Evolutionary conservation across 176 grass and related monocot genomes (phyloP).

Genomic region (Canna indica): DNA sequence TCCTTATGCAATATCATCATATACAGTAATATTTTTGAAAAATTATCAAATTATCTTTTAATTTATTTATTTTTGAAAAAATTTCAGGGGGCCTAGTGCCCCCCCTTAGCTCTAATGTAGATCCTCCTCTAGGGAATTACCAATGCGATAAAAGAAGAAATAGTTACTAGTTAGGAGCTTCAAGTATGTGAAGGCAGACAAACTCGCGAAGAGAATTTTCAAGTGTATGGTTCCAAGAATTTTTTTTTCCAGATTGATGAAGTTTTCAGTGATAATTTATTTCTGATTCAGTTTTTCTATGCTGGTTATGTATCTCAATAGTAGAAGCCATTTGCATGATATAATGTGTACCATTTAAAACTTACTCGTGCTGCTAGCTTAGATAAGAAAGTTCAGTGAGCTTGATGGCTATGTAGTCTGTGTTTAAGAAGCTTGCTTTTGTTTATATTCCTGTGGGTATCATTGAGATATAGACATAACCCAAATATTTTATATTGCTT

Average conservation of each 20-base stretch:
- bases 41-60: too few species aligned
- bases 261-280: too few species aligned
- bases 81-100: too few species aligned
- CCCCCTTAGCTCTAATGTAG: too few species aligned
- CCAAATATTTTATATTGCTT: not conserved
- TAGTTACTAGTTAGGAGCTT: not conserved
- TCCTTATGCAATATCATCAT: too few species aligned
- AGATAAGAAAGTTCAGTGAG: not conserved
- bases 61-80: too few species aligned
- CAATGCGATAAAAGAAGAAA: not conserved
- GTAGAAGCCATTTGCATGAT: not conserved
- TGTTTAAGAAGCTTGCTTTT: not conserved
- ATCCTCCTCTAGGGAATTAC: too few species aligned
- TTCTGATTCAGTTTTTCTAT: too few species aligned
- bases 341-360: not conserved
- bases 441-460: not conserved
- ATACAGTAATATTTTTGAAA: too few species aligned
- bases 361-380: not conserved
- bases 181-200: not conserved
- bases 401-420: not conserved
- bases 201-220: not conserved
- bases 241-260: too few species aligned
- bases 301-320: too few species aligned
- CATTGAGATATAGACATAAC: not conserved
- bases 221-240: too few species aligned